Conservation (phyloP, 1,284 basidiomycete species). For the Leccinum solheimii region DNA sequence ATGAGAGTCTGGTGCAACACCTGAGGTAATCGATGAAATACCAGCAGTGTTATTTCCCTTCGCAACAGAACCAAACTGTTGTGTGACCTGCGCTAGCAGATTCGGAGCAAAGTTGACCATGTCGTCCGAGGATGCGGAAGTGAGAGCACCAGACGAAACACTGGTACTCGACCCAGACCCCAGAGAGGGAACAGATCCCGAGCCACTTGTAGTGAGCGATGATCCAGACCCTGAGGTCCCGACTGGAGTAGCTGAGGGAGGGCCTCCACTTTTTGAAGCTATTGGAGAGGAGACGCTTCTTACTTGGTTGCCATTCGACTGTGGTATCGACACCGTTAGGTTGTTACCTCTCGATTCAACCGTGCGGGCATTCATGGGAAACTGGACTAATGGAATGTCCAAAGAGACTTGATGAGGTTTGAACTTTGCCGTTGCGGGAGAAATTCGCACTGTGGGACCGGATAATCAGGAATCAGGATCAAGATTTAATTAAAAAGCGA, state of each 20-base stretch:
- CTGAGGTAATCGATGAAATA: constrained; percentile 43
- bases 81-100: constrained; percentile 46
- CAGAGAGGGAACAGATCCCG: constrained; percentile 56
- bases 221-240: constrained; percentile 55
- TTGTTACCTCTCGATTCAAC: constrained; percentile 36
- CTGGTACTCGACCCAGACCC: constrained; percentile 55
- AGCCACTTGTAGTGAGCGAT: constrained; percentile 48
- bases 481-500: constrained; percentile 19
- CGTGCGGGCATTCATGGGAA: constrained; percentile 37
- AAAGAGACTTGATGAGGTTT: constrained; percentile 55
- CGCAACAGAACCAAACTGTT: constrained; percentile 45
- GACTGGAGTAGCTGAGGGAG: constrained; percentile 42
- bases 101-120: constrained; percentile 44
- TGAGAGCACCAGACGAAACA: constrained; percentile 43
- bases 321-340: constrained; percentile 48
- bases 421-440: constrained; percentile 85
- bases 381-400: constrained; percentile 52
- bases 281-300: constrained; percentile 70
- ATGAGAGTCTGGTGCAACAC: constrained; percentile 42
- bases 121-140: constrained; percentile 52
- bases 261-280: constrained; percentile 41
- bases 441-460: constrained; percentile 70
- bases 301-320: constrained; percentile 44
- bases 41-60: constrained; percentile 32
- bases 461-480: constrained; percentile 33